Evolutionary conservation across 345 rosid genomes (phyloP).

Genomic region (Rubroshorea leprosula): DNA sequence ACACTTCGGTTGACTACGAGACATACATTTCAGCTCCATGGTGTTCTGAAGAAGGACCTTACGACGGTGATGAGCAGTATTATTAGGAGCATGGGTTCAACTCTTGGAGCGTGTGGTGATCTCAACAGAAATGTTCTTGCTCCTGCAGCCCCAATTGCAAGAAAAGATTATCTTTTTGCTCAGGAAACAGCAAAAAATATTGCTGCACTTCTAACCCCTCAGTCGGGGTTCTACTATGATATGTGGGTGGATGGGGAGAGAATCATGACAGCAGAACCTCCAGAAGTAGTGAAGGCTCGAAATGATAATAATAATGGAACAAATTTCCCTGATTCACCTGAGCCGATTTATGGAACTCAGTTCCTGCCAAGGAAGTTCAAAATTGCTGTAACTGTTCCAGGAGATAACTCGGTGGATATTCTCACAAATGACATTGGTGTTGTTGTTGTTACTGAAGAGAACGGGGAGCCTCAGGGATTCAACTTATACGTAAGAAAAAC

Average conservation of each 20-base stretch:
- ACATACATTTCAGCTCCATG: too few species aligned
- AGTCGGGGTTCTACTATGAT: conserved; percentile 95
- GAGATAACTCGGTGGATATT: conserved; percentile 89
- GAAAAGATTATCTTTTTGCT: too few species aligned
- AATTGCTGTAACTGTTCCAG: conserved; percentile 87
- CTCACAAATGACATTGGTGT: conserved; percentile 88
- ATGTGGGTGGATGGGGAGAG: conserved; percentile 99
- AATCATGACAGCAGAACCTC: conserved; percentile 82
- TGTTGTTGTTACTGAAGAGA: conserved; percentile 69
- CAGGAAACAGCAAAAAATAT: too few species aligned
- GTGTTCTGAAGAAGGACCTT: too few species aligned
- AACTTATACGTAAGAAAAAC: conserved; percentile 67
- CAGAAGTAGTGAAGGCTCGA: conserved; percentile 86
- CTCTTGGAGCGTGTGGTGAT: too few species aligned
- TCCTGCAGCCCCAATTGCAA: too few species aligned
- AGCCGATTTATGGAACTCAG: conserved; percentile 93
- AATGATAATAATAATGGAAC: conserved; percentile 92
- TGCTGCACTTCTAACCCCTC: conserved; percentile 87
- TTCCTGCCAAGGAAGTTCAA: conserved; percentile 98
- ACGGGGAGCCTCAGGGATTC: conserved; percentile 89
- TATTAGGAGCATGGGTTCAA: too few species aligned
- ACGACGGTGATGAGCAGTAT: too few species aligned
- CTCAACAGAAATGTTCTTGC: too few species aligned
- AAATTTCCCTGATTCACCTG: conserved; percentile 86
- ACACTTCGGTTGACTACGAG: too few species aligned